Base-by-base conservation (phyloP, 345 rosid species). In the Noccaea bulbosa region DNA sequence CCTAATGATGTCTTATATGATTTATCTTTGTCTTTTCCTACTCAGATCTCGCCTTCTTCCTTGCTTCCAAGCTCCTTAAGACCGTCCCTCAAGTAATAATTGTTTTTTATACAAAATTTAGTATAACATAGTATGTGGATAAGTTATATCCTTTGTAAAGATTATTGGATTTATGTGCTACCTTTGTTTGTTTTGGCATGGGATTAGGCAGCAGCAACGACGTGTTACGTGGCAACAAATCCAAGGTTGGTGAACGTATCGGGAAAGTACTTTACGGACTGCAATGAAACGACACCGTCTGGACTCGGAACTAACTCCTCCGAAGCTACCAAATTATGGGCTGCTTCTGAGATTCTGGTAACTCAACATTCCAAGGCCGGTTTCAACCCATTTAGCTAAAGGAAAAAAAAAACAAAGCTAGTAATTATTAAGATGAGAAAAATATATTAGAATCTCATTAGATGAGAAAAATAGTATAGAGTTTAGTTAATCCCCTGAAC, bases 121-220 rank as follows among this genome's bases (percentile, higher is more conserved):
- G n/a, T n/a, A 33, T 20, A 74, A 60, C 62, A 67, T 67, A 47
- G 48, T 59, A 61, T 32, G 12, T 72, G 70, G 64, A 54, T 55
- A 64, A 34, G 17, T 57, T 58, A 47, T 56, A 51, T n/a, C 27
- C 5, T 45, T 15, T 7, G 37, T 8, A 5, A 5, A 4, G 69
- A 60, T 45, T 44, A 6, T 37, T 68, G 50, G 59, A 62, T 14
- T 68, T 53, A 68, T 45, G 67, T 58, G 60, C n/a, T 16, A 56
- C 52, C 51, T 57, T 49, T 6, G 14, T 71, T 71, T 14, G 1
- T 65, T 46, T 57, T 73, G 66, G 72, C 51, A 65, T 54, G 15
- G 17, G 20, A 35, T 66, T 61, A 93, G 98, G 98, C 93, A 62
- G 97, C 97, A 7, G 97, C 98, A 4, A 92, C 96, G n/a, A 91